Evolutionary conservation across 257 asterid genomes (phyloP).

Genomic region (Solanum lycopersicoides): DNA sequence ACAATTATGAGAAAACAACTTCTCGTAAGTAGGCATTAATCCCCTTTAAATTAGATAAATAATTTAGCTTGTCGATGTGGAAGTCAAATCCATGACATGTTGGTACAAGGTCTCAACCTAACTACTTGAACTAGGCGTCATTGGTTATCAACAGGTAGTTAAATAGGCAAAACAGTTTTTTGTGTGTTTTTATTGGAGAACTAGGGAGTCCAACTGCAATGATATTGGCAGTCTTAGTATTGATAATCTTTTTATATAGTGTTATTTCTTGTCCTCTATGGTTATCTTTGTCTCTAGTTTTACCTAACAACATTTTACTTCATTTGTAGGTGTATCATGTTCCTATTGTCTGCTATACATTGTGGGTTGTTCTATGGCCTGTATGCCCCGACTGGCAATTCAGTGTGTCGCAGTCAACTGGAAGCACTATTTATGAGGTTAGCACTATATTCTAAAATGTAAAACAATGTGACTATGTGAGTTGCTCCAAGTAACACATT

Average conservation of each 20-base stretch:
- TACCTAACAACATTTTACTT: neutral
- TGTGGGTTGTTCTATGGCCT: constrained; percentile 54
- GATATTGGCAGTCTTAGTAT: neutral
- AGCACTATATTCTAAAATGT: neutral
- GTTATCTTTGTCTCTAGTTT: neutral
- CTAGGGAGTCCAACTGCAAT: neutral
- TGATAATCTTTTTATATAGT: neutral
- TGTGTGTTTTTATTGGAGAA: neutral
- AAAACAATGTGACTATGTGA: neutral
- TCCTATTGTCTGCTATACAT: constrained; percentile 35
- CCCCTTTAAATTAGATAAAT: neutral
- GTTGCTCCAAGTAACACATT: neutral
- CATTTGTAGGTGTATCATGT: constrained; percentile 35
- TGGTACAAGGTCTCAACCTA: neutral
- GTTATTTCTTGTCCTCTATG: neutral
- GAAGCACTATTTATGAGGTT: constrained; percentile 35
- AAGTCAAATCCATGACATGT: neutral
- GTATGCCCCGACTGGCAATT: constrained; percentile 74
- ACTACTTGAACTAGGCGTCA: neutral
- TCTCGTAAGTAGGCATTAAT: neutral
- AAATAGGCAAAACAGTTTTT: neutral
- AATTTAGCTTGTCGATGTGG: neutral
- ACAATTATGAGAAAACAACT: no score
- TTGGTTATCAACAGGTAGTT: neutral
- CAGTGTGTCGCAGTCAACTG: constrained; percentile 20